Evolutionary conservation across 768 basidiomycete species (phyloP), one percentile per base, ranked within the genome.

Genomic region (Suillus fuscotomentosus): DNA sequence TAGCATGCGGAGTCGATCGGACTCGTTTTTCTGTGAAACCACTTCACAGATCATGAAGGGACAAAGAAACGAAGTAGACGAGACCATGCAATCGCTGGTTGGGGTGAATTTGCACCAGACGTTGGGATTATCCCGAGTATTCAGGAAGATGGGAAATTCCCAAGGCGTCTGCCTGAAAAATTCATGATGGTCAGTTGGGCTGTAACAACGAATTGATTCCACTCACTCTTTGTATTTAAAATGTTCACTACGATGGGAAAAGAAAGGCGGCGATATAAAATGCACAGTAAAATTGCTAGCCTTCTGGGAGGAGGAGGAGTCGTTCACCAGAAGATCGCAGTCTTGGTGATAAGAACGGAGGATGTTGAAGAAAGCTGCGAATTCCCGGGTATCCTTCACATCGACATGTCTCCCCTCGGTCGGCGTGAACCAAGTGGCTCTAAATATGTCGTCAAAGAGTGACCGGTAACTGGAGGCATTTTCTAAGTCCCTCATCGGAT

Each of bases 1-100:
- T 10, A 70, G 67, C 69, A 70, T 70, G 2, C 64, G 47, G 7
- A 1, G 47, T 9, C 48, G 56, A 15, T 54, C 63, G 0, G 0
- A 0, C 27, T 61, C 14, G 1, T 17, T 1, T n/a, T 11, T 15
- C 1, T 61, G 8, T 5, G 61, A 70, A 14, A 63, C 39, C 1
- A 66, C 60, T 34, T 70, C 65, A 2, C 14, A 70, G 7, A 70
- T 45, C n/a, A 68, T 7, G 22, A 70, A 70, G 3, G 65, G 69
- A 15, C 51, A 61, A 0, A n/a, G 2, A 31, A 36, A 27, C 3
- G 8, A 6, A 3, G 4, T 6, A 2, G 67, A 50, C 4, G 13
- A 43, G 8, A 64, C 63, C 60, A 60, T 68, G 7, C 43, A 63
- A 36, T 70, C 57, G 17, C 48, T 66, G 13, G 13, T 67, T 2